Percentiles rank a stretch among this genome's conserved stretches.
Conservation (phyloP, 1,139 yeast species). For the Lodderomyces parapsilosis region DNA sequence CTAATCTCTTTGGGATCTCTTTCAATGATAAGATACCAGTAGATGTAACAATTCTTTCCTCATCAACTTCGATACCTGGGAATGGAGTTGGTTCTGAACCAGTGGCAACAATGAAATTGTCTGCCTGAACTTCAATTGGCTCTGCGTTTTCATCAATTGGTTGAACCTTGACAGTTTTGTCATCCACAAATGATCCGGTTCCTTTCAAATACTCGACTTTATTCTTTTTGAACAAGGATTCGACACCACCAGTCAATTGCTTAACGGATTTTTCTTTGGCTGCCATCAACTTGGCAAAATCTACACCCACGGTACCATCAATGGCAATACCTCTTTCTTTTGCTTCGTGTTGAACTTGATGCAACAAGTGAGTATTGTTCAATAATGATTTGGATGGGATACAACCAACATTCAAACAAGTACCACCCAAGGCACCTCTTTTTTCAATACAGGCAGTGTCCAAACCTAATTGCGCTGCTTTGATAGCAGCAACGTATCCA, state of each 20-base stretch:
- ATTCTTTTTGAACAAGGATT: conserved; percentile 91
- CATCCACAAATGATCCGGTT: conserved; percentile 82
- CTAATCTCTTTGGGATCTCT: conserved; percentile 88
- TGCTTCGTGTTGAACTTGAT: conserved; percentile 84
- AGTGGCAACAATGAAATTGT: conserved; percentile 92
- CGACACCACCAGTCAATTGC: conserved; percentile 91
- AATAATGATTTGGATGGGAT: conserved; percentile 95
- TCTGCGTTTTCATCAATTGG: conserved; percentile 90
- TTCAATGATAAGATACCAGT: conserved; percentile 86
- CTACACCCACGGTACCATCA: conserved; percentile 65
- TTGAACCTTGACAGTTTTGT: conserved; percentile 71
- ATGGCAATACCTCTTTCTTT: conserved; percentile 88
- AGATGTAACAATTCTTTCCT: conserved; percentile 94
- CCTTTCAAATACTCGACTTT: conserved; percentile 95
- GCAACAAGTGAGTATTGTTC: conserved; percentile 92
- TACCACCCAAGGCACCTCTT: conserved; percentile 96
- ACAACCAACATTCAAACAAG: conserved; percentile 97
- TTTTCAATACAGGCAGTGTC: conserved; percentile 96
- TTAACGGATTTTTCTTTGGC: conserved; percentile 90
- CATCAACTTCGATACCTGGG: conserved; percentile 97
- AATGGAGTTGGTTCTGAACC: conserved; percentile 98
- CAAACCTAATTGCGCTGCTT: conserved; percentile 94
- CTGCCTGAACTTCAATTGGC: conserved; percentile 62
- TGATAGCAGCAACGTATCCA: conserved; percentile 97
- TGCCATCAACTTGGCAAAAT: conserved; percentile 78